Evolutionary conservation across 2,329 filamentous ascomycete genomes (phyloP), one percentile per base, ranked within the genome.

Genomic region (Pestalotiopsis sp.): DNA sequence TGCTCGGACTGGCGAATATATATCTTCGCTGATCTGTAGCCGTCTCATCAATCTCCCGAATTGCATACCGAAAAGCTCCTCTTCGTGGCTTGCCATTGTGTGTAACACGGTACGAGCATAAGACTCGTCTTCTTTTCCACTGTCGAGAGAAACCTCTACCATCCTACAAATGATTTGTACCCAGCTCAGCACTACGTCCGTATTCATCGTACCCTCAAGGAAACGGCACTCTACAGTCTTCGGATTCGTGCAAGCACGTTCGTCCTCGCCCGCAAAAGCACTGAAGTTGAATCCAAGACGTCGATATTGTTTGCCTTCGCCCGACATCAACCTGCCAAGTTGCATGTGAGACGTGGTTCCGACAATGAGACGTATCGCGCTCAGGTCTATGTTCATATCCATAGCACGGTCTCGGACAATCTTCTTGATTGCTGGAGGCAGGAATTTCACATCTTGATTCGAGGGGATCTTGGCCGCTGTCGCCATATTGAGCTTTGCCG

Each of bases 201-300:
- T 69, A 14, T 75, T 68, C 13, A 79, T 70, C 11, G 76, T 78
- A 0, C 79, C 81, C 63, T 83, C 80, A 58, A 83, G 75, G 59
- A 83, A 77, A 13, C 81, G 77, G 66, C 81, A 79, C 71, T 83
- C 81, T 61, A 83, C 69, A 0, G 80, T 83, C 45, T 77, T 75
- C 0, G 80, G 80, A 31, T 77, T 79, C 13, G 69, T 74, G 5
- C 72, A 66, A 1, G 79, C 76, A 1, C 78, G 73, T 57, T 79
- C 79, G 67, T 80, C 79, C 61, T 81, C 80, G 27, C 57, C 57
- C n/a, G 77, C 79, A 59, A 82, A 80, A 1, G 79, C 77, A 68
- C 80, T 80, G 61, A 83, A 83, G 72, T 82, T 82, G 75, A 82
- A 81, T 1, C 81, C 80, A 3, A 82, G 77, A 4, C 80, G 77